These are phyloP conservation scores for Sphagnum tenellum DNA, from an alignment of 225 moss, liverwort and hornwort species.

Conservation along the genomic window DNA sequence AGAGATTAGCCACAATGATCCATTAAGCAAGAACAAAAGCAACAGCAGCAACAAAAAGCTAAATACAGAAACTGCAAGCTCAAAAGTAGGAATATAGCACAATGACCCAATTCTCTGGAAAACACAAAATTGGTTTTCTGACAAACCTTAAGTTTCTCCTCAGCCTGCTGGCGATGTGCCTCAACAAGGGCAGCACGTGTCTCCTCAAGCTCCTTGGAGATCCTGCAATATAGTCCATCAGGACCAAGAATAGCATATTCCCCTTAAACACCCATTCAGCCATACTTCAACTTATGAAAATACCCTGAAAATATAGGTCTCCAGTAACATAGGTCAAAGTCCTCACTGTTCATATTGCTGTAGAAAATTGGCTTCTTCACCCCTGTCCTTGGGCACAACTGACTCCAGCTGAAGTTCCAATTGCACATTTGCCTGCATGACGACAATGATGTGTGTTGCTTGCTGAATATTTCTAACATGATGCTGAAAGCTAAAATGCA, in stretches of 20 bases:
- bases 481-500: too few species aligned
- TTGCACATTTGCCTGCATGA: constrained; percentile 18
- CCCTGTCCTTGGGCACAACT: constrained; percentile 10
- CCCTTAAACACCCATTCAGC: neutral
- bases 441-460: neutral
- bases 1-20: neutral
- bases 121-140: neutral
- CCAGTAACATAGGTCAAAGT: neutral
- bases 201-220: neutral
- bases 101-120: too few species aligned
- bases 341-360: constrained; percentile 5
- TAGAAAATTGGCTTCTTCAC: constrained; percentile 10
- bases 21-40: too few species aligned
- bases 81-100: neutral
- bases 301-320: too few species aligned
- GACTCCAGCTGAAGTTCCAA: constrained; percentile 33
- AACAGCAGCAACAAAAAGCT: too few species aligned
- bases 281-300: too few species aligned
- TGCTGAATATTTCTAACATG: too few species aligned
- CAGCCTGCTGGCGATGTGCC: neutral
- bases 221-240: neutral
- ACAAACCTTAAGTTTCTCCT: neutral
- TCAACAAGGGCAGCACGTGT: neutral
- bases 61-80: neutral
- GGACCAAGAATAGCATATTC: neutral